Evolutionary conservation across 2,329 filamentous ascomycete species (phyloP), one percentile per base, ranked within the genome.

Genomic region (Colletotrichum echinochloae): DNA sequence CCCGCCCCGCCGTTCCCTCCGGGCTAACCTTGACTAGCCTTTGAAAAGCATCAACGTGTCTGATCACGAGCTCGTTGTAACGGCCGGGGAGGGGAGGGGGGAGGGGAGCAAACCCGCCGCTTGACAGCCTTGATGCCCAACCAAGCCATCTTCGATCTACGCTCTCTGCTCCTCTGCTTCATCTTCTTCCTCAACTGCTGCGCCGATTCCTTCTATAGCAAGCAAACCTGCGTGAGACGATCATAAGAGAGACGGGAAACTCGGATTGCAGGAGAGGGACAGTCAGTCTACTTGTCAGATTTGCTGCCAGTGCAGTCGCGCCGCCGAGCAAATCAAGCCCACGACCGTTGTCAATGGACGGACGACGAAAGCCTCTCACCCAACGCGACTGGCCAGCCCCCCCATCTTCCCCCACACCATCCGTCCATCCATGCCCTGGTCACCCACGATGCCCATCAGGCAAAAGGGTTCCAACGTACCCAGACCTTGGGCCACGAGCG

Each of bases 41-140:
- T 48, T 52, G 14, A 54, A 12, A n/a, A 30, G 54, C 39, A 33
- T 39, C 33, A 7, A 69, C 65, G 59, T 56, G 65, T 55, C 48
- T 33, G 65, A 65, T 71, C 57, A 44, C 49, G 44, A 44, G 39
- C 48, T 66, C 52, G 37, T 26, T 52, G 5, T 20, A 28, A 41
- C 37, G 52, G 46, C 37, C 5, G 20, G 44, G 41, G 30, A 8
- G 30, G 8, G 30, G 8, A 4, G 30, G 4, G 30, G 30, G 30
- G 8, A 8, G 30, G 66, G 66, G 33, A 33, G 54, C 44, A 52
- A 37, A 33, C 26, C 39, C 5, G 35, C 46, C 51, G 63, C 46
- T 65, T 37, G 37, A 55, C 54, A 35, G 30, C 39, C 59, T 71
- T 71, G 69, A 61, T 71, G 69, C 69, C 69, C 65, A 70, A 71